Percentiles rank a stretch among this genome's conserved stretches.
Conservation (phyloP, 306 rosid species). For the Dalbergia oliveri region DNA sequence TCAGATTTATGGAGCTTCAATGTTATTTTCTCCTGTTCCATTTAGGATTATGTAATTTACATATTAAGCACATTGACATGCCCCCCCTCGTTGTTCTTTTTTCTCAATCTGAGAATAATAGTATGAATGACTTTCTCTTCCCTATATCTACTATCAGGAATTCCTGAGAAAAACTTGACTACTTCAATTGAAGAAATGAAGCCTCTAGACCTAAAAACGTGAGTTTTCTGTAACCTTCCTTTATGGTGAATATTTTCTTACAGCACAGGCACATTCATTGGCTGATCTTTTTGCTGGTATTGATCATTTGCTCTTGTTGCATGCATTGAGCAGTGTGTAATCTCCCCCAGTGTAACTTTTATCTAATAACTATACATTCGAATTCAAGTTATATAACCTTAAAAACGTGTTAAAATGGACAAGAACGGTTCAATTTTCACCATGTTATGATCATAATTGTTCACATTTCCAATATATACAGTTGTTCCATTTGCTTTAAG, state of each 20-base stretch:
- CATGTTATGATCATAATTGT: conserved; percentile 12
- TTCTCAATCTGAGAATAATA: conserved; percentile 16
- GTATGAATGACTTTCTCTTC: conserved; percentile 32
- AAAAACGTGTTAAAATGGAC: neutral
- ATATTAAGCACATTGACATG: conserved; percentile 7
- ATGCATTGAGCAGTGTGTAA: conserved; percentile 12
- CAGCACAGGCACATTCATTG: conserved; percentile 15
- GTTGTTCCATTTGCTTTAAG: conserved; percentile 11
- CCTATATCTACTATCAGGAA: conserved; percentile 51
- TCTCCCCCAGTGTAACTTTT: neutral
- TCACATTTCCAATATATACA: conserved; percentile 3
- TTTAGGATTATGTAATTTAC: conserved; percentile 26
- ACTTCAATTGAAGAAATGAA: conserved; percentile 59
- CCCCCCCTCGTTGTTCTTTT: neutral
- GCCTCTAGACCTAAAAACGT: conserved; percentile 64
- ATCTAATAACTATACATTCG: conserved; percentile 5
- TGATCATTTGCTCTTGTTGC: neutral
- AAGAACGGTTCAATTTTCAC: neutral
- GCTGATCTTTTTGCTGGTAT: neutral
- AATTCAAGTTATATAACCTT: conserved; percentile 10
- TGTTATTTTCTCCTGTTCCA: conserved; percentile 16
- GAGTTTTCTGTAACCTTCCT: conserved; percentile 37
- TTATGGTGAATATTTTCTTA: conserved; percentile 4
- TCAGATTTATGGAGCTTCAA: neutral
- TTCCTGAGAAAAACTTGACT: conserved; percentile 51